These are phyloP conservation scores for Aureobasidium sp. DNA, from an alignment of 2,329 filamentous ascomycete species.

Conservation along the genomic window DNA sequence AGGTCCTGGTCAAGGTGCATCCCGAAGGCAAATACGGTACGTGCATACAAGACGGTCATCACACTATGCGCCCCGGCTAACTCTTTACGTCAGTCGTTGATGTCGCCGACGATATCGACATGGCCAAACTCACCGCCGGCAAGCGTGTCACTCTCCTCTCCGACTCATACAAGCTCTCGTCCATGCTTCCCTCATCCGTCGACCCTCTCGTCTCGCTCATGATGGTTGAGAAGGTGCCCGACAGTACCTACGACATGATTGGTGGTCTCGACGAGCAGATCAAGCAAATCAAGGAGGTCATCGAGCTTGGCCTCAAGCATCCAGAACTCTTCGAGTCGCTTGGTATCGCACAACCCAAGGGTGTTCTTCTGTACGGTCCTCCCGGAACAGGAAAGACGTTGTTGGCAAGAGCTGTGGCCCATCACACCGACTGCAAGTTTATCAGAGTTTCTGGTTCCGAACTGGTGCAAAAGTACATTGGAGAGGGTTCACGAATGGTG, in stretches of 20 bases:
- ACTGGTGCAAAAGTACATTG: conserved; percentile 98
- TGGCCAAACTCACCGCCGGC: conserved; percentile 89
- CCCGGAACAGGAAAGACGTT: conserved; percentile 97
- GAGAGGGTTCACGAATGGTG: conserved; percentile 96
- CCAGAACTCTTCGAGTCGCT: conserved; percentile 98
- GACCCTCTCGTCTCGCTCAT: conserved; percentile 98
- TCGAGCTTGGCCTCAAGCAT: conserved; percentile 96
- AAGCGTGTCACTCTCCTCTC: conserved; percentile 96
- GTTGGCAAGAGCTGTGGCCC: conserved; percentile 87
- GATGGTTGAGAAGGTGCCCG: conserved; percentile 99
- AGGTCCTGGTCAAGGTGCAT: conserved; percentile 97
- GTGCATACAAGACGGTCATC: conserved; percentile 27
- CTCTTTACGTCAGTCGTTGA: conserved; percentile 66
- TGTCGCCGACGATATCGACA: conserved; percentile 87
- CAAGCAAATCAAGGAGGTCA: conserved; percentile 99
- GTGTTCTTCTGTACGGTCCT: conserved; percentile 90
- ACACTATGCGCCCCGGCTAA: background rate
- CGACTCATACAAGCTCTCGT: conserved; percentile 97
- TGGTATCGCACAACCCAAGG: conserved; percentile 96
- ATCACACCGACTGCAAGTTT: conserved; percentile 99
- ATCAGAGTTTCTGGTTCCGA: conserved; percentile 95
- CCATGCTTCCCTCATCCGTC: conserved; percentile 95
- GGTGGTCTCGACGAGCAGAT: conserved; percentile 98
- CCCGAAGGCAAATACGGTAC: conserved; percentile 99
- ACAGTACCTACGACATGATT: conserved; percentile 99